These are phyloP conservation scores for Physcomitrium patens DNA, from an alignment of 225 moss, liverwort and hornwort species.

Conservation along the genomic window DNA sequence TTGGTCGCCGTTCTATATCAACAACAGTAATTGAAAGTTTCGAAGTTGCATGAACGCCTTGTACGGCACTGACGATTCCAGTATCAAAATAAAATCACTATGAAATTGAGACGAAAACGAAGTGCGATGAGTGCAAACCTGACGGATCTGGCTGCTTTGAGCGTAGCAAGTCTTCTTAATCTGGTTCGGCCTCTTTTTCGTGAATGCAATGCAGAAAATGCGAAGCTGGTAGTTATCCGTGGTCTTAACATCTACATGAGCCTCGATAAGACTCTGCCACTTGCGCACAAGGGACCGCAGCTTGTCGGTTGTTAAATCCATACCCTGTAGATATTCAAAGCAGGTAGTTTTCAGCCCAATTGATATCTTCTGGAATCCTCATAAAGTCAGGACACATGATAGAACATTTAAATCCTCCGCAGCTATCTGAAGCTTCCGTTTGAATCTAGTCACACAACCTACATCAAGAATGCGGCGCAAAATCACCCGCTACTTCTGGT, in stretches of 20 bases:
- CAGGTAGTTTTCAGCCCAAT: background rate
- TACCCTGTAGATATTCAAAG: slow-evolving; percentile 30
- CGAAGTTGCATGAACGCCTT: background rate
- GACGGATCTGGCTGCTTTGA: slow-evolving; percentile 51
- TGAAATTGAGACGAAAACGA: background rate
- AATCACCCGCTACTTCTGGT: no score
- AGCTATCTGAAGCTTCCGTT: no score
- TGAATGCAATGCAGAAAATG: slow-evolving; percentile 61
- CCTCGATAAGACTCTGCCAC: slow-evolving; percentile 44
- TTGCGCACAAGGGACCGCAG: slow-evolving; percentile 67
- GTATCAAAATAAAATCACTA: background rate
- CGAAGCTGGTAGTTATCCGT: slow-evolving; percentile 53
- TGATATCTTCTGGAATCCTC: background rate
- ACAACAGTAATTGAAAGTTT: no score
- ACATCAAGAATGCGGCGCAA: no score
- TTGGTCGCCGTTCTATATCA: no score
- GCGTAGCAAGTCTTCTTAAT: slow-evolving; percentile 60
- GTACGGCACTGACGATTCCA: background rate
- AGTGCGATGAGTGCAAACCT: slow-evolving; percentile 25
- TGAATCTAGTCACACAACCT: no score
- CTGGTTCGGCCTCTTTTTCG: slow-evolving; percentile 62
- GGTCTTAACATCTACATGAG: slow-evolving; percentile 39
- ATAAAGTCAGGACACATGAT: no score
- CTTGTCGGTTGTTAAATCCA: slow-evolving; percentile 73
- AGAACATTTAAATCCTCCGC: no score